Evolutionary conservation across 345 rosid genomes (phyloP).

Genomic region (Brassica carinata): DNA sequence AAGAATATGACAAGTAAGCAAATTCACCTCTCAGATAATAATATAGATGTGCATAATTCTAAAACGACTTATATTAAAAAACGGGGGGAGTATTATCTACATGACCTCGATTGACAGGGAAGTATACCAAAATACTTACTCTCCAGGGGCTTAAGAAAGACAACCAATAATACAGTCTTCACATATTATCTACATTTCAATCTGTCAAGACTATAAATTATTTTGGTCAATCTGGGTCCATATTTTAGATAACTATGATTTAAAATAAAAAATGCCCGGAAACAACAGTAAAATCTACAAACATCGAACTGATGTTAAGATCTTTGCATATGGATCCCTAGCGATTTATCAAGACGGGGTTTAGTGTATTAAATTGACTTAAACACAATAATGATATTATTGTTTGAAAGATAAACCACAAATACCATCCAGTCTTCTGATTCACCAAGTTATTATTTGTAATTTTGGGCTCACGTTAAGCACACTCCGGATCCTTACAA

Average conservation of each 20-base stretch:
- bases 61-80: too few relatives aligned
- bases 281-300: not conserved
- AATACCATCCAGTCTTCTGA: too few relatives aligned
- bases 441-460: not conserved
- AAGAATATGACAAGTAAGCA: too few relatives aligned
- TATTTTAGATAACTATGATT: too few relatives aligned
- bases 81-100: not conserved
- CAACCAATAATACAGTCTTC: constrained; percentile 9
- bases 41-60: too few relatives aligned
- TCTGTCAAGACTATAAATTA: not conserved
- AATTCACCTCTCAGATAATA: too few relatives aligned
- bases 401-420: too few relatives aligned
- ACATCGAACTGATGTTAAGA: not conserved
- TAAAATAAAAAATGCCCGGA: not conserved
- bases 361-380: too few relatives aligned
- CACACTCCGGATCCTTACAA: not conserved
- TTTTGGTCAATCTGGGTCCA: not conserved
- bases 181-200: not conserved
- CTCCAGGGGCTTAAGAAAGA: constrained; percentile 1
- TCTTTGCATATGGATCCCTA: not conserved
- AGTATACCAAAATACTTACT: constrained; percentile 17
- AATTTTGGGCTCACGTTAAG: not conserved
- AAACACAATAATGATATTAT: too few relatives aligned
- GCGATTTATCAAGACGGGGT: too few relatives aligned
- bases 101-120: not conserved